Evolutionary conservation across 306 rosid genomes (phyloP).

Genomic region (Ziziphus jujuba): DNA sequence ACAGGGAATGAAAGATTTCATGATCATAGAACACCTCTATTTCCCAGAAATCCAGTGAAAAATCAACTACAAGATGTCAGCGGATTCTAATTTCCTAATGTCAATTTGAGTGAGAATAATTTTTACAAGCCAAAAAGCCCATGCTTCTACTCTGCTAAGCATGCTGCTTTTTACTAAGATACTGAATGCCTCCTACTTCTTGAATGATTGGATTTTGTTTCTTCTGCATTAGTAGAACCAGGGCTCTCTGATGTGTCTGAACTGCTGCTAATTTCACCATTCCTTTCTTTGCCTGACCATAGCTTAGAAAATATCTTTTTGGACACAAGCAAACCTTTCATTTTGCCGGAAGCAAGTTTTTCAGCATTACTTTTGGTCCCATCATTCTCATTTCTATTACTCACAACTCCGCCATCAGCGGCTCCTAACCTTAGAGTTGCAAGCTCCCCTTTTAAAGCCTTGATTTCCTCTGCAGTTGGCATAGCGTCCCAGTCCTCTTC

Average conservation of each 20-base stretch:
- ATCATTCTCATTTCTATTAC: constrained; percentile 28
- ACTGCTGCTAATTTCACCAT: constrained; percentile 67
- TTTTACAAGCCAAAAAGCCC: constrained; percentile 23
- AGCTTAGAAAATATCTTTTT: constrained; percentile 81
- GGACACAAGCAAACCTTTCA: constrained; percentile 62
- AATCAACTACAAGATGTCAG: constrained; percentile 48
- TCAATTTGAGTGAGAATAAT: constrained; percentile 38
- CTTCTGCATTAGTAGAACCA: constrained; percentile 71
- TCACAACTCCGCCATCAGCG: constrained; percentile 27
- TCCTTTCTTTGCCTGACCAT: constrained; percentile 79
- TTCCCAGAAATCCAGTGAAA: constrained; percentile 20
- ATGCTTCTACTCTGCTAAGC: constrained; percentile 20
- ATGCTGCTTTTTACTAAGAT: constrained; percentile 46
- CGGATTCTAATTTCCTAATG: constrained; percentile 46
- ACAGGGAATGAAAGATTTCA: background rate
- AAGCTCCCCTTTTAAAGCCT: constrained; percentile 68
- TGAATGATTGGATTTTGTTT: constrained; percentile 79
- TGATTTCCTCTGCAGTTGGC: constrained; percentile 70
- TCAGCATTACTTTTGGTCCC: constrained; percentile 42
- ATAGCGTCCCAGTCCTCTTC: constrained; percentile 86
- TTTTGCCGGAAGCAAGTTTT: constrained; percentile 52
- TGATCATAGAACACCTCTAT: background rate
- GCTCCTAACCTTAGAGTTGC: constrained; percentile 44
- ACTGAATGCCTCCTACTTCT: constrained; percentile 83
- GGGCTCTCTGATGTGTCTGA: constrained; percentile 93